Evolutionary conservation across 2,329 filamentous ascomycete genomes (phyloP).

Genomic region (Xylariaceae sp.): DNA sequence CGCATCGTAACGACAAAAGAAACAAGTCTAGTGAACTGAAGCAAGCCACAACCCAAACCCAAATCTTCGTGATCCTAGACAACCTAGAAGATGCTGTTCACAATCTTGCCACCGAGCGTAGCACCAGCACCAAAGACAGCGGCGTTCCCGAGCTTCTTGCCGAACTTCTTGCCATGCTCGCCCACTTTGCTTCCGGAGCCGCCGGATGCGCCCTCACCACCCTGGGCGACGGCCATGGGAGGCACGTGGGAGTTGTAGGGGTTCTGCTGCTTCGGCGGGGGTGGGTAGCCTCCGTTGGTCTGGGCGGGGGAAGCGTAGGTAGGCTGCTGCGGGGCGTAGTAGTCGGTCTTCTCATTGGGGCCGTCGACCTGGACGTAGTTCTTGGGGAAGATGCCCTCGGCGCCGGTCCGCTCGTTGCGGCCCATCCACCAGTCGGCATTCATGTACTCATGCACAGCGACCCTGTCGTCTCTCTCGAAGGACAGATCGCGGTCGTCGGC

Average conservation of each 20-base stretch:
- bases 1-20: no score
- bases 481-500: conserved; percentile 77
- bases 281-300: conserved; percentile 34
- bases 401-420: conserved; percentile 73
- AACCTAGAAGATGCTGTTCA: conserved; percentile 80
- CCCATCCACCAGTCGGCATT: conserved; percentile 98
- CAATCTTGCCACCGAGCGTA: conserved; percentile 82
- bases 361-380: conserved; percentile 78
- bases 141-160: conserved; percentile 82
- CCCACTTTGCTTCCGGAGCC: conserved; percentile 58
- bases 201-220: conserved; percentile 36
- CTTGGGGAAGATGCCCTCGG: conserved; percentile 92
- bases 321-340: conserved; percentile 26
- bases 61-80: no score
- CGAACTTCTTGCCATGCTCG: conserved; percentile 87
- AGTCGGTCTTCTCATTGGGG: conserved; percentile 44
- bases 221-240: conserved; percentile 67
- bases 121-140: conserved; percentile 93
- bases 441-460: conserved; percentile 86
- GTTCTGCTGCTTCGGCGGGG: conserved; percentile 46
- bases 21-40: no score
- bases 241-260: conserved; percentile 70
- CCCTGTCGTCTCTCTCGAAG: conserved; percentile 74
- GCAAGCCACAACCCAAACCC: no score
- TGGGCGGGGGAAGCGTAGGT: conserved; percentile 26